Base-by-base conservation (phyloP, 2,329 filamentous ascomycete species). In the Verticillium alfalfae region DNA sequence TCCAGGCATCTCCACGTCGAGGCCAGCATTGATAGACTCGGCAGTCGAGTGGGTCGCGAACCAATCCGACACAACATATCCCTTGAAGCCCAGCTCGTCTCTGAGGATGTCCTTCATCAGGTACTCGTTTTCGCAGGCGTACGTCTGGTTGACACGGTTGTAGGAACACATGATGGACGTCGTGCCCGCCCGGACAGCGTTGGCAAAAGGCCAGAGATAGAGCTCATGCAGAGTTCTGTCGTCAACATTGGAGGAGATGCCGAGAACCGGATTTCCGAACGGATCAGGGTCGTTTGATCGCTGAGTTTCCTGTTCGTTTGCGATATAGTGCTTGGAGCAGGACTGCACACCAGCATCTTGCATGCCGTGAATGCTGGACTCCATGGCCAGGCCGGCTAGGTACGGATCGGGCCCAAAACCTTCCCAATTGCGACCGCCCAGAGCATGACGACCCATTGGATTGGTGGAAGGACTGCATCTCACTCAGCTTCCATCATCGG, bases 81-180 rank as follows among this genome's bases (percentile, higher is more conserved):
- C 79, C 59, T 79, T 76, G 66, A 84, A 84, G 0, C 78, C 80
- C 1, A 84, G 72, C 63, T 84, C 80, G 1, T 74, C 73, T 63
- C 83, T 84, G 16, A 84, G 69, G 2, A 84, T 65, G 0, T 73
- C 76, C 55, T 80, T 81, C 2, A 83, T 68, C 0, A 74, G 65
- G 60, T 79, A 68, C 18, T 74, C 74, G 65, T 80, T 83, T 64
- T 82, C 75, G 64, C 81, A 84, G 3, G 78, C 74, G 64, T 78
- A 81, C 1, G 75, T 77, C 26, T 76, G 72, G 61, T 84, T 82
- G 63, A 84, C 58, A 7, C 66, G 63, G 67, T 91, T 89, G 67
- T 96, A 96, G 1, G 88, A 87, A 71, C 91, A 95, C 93, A 96
- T 97, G 59, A 94, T 83, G n/a, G 87, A 86, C 0, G 85, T 91